phyloP scores from a whole-genome alignment of 208 protist species.

The Leishmania mexicana region DNA sequence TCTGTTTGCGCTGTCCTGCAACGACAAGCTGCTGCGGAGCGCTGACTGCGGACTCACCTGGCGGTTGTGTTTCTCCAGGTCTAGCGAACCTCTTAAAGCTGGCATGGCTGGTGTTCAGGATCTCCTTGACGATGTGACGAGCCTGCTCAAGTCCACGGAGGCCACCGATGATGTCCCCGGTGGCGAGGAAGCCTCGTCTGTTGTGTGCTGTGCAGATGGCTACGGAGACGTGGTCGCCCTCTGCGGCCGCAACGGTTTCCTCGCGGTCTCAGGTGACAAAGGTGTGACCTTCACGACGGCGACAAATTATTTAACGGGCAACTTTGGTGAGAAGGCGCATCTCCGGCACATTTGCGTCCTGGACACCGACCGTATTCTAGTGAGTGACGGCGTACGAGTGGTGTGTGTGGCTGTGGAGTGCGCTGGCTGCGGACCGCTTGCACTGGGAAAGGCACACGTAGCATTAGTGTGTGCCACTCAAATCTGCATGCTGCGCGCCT shows the following conservation, averaged over 20 bases:
- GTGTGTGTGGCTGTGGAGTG: slow-evolving; percentile 3
- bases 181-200: neutral
- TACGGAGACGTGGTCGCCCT: slow-evolving; percentile 53
- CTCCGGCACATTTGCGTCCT: slow-evolving; percentile 26
- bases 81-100: slow-evolving; percentile 4
- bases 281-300: slow-evolving; percentile 57
- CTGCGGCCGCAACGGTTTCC: slow-evolving; percentile 45
- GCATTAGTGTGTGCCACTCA: slow-evolving; percentile 28
- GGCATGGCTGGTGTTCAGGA: neutral
- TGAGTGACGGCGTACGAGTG: slow-evolving; percentile 12
- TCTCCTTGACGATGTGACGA: slow-evolving; percentile 19
- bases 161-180: slow-evolving; percentile 12
- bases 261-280: slow-evolving; percentile 70
- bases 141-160: slow-evolving; percentile 15
- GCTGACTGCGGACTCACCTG: slow-evolving; percentile 68
- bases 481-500: slow-evolving; percentile 29
- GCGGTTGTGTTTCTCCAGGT: slow-evolving; percentile 34
- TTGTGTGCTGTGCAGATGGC: slow-evolving; percentile 29
- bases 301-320: slow-evolving; percentile 2
- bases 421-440: slow-evolving; percentile 11
- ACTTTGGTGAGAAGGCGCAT: slow-evolving; percentile 1
- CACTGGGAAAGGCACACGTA: slow-evolving; percentile 15
- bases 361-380: slow-evolving; percentile 23
- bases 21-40: slow-evolving; percentile 59
- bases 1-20: slow-evolving; percentile 60